Base-by-base conservation (phyloP, 371 early-diverging fungal species). In the Saksenaea vasiformis region DNA sequence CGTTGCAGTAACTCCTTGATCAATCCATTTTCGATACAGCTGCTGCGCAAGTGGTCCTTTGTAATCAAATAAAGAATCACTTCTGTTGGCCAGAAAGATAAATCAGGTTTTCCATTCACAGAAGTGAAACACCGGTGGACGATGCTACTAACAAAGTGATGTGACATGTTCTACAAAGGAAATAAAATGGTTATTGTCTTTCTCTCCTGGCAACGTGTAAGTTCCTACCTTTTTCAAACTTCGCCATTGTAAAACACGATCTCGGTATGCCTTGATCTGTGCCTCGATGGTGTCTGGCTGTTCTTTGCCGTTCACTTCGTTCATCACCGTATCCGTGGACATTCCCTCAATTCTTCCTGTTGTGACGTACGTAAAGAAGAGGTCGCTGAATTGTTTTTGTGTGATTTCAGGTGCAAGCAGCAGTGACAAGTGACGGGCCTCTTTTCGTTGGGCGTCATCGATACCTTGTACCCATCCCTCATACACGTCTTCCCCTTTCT, bases 21-120 rank as follows among this genome's bases (percentile, higher is more conserved):
- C 24, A 87, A 67, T 8, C 88, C 87, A 7, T 77, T 77, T 35
- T 80, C 75, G 5, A 82, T 70, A 59, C 77, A 75, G 35, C 72
- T 77, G 22, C 77, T 84, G 58, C 83, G 79, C 28, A 87, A 61
- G 28, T 82, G 57, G 24, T 80, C 77, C 38, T 75, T 81, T 62
- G 74, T 61, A 58, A 87, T 64, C 38, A 88, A 58, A 56, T 78
- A 87, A 19, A 82, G 66, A 4, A 88, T 60, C 2, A 86, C 82
- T 36, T 76, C 73, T n/a, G 70, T 65, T 0, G 84, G 82, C 84
- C 83, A 85, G 69, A 86, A 85, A 24, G 64, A 59, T 59, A 72
- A 54, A 11, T 79, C 74, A 5, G 72, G 73, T 19, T 73, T 71
- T 36, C 70, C 77, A 31, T 77, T 70, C 0, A 67, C 35, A 27